Evolutionary conservation across 345 rosid genomes (phyloP).

Genomic region (Euphorbia lathyris): DNA sequence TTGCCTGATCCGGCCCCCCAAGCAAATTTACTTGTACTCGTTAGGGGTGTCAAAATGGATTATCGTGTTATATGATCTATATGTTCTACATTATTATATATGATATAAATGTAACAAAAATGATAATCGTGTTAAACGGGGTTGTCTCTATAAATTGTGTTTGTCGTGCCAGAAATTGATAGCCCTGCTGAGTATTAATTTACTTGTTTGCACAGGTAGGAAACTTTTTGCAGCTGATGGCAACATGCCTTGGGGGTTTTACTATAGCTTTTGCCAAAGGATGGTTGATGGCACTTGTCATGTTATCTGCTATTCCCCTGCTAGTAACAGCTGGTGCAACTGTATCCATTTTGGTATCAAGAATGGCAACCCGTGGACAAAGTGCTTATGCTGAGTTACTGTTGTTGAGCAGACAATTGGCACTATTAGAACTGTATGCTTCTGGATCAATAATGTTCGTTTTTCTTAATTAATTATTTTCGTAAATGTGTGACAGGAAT

Average conservation of each 20-base stretch:
- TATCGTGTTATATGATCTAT: no score
- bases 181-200: background rate
- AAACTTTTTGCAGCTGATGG: slow-evolving; percentile 25
- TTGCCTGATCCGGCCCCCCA: no score
- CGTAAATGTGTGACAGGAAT: background rate
- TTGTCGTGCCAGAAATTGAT: no score
- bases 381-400: slow-evolving; percentile 26
- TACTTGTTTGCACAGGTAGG: slow-evolving; percentile 24
- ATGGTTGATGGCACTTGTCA: slow-evolving; percentile 28
- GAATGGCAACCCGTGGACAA: slow-evolving; percentile 27
- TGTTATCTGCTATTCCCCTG: slow-evolving; percentile 30
- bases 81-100: no score
- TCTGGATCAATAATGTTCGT: background rate
- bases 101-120: no score
- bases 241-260: slow-evolving; percentile 32
- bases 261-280: slow-evolving; percentile 29
- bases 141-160: no score
- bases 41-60: no score
- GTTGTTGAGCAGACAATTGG: slow-evolving; percentile 30
- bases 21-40: no score
- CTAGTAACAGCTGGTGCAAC: slow-evolving; percentile 22
- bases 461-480: background rate
- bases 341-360: slow-evolving; percentile 24
- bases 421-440: slow-evolving; percentile 28
- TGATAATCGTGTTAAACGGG: no score